Conservation (phyloP, 2,329 filamentous ascomycete genomes). For the Fusarium chuoi region DNA sequence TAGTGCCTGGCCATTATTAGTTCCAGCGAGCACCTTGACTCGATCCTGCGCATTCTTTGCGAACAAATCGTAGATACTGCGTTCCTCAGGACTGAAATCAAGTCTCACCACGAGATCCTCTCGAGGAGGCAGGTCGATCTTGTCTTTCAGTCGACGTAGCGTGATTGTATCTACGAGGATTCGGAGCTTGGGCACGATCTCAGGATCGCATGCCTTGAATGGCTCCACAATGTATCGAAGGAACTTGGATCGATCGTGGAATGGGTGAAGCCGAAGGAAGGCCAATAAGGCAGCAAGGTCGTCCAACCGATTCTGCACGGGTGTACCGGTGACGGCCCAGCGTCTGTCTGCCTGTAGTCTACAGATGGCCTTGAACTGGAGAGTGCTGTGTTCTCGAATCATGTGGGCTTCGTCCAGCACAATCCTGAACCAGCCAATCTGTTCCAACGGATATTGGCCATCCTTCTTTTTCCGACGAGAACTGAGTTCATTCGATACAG, state of each 20-base stretch:
- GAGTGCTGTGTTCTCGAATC: slow-evolving; percentile 85
- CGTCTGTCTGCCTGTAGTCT: slow-evolving; percentile 81
- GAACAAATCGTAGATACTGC: slow-evolving; percentile 84
- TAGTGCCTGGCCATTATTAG: slow-evolving; percentile 69
- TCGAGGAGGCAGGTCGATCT: slow-evolving; percentile 81
- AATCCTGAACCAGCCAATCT: slow-evolving; percentile 91
- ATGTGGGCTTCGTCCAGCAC: slow-evolving; percentile 95
- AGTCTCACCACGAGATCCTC: slow-evolving; percentile 79
- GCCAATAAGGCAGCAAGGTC: slow-evolving; percentile 88
- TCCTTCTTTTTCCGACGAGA: slow-evolving; percentile 70
- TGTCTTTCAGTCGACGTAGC: slow-evolving; percentile 89
- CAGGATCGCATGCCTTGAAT: slow-evolving; percentile 87
- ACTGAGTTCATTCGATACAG: slow-evolving; percentile 81
- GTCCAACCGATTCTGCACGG: slow-evolving; percentile 92
- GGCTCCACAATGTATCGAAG: slow-evolving; percentile 82
- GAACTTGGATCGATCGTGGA: slow-evolving; percentile 82
- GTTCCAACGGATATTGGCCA: slow-evolving; percentile 73
- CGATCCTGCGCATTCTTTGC: slow-evolving; percentile 82
- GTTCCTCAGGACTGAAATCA: slow-evolving; percentile 80
- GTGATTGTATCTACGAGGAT: slow-evolving; percentile 95
- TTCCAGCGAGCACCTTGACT: slow-evolving; percentile 76
- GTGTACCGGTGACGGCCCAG: slow-evolving; percentile 98
- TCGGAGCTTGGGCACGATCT: slow-evolving; percentile 85
- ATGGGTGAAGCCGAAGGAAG: slow-evolving; percentile 86
- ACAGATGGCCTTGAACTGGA: slow-evolving; percentile 87